A percentile compares a stretch with the other conserved stretches of the same genome.
These are phyloP conservation scores for Naegleria gruberi DNA, from an alignment of 208 protist species.

Conservation along the genomic window DNA sequence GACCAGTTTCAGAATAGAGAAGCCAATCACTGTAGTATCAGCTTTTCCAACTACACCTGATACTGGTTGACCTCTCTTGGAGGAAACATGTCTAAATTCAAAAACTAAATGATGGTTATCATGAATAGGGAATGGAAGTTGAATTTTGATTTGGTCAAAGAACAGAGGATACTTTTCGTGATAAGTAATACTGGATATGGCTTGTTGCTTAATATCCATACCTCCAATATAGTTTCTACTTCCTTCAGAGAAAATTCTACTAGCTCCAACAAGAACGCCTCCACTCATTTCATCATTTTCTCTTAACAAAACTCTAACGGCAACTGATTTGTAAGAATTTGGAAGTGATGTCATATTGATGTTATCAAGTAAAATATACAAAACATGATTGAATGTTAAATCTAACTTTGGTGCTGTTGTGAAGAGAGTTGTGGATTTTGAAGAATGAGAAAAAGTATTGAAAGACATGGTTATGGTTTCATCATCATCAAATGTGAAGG, in stretches of 20 bases:
- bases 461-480: not conserved
- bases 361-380: not conserved
- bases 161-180: not conserved
- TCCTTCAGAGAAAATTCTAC: not conserved
- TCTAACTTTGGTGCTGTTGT: not conserved
- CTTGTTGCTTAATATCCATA: not conserved
- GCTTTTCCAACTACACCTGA: not conserved
- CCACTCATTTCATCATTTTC: not conserved
- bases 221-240: not conserved
- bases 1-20: not conserved
- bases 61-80: not conserved
- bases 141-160: constrained; percentile 11
- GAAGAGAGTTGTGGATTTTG: not conserved
- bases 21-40: not conserved
- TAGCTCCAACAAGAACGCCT: not conserved
- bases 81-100: constrained; percentile 9
- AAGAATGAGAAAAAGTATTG: not conserved
- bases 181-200: not conserved
- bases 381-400: not conserved
- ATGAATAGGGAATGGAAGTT: not conserved
- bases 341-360: not conserved
- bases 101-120: constrained; percentile 17
- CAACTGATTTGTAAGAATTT: not conserved
- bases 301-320: not conserved
- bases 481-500: not conserved